Conservation (phyloP, 352 stramenopile species). For the Phytophthora citricola region DNA sequence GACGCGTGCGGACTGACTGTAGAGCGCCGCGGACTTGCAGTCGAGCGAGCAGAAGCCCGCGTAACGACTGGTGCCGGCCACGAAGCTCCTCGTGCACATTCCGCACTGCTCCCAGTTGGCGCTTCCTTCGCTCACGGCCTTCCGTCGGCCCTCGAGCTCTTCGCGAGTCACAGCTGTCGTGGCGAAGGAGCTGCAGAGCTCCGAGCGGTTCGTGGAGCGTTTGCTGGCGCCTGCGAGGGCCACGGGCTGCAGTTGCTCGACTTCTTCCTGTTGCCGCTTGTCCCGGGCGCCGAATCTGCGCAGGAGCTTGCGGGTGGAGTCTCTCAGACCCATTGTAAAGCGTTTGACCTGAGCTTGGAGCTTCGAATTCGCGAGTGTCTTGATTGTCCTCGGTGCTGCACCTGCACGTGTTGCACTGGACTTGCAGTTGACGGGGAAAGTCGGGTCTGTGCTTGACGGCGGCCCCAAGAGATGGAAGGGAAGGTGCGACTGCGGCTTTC, state of each 20-base stretch:
- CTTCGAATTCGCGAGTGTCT: constrained; percentile 7
- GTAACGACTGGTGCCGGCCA: constrained; percentile 58
- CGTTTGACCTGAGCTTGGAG: constrained; percentile 6
- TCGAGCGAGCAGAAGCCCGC: constrained; percentile 74
- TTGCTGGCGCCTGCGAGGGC: constrained; percentile 75
- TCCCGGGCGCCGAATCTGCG: constrained; percentile 52
- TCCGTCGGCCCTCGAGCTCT: constrained; percentile 48
- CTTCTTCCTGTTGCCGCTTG: constrained; percentile 60
- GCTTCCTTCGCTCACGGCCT: constrained; percentile 60
- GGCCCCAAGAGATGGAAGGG: constrained; percentile 12
- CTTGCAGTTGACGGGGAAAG: constrained; percentile 21
- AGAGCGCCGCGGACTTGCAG: constrained; percentile 77
- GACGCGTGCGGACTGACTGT: constrained; percentile 41
- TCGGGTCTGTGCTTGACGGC: constrained; percentile 18
- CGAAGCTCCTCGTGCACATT: constrained; percentile 70
- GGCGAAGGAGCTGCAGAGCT: constrained; percentile 72
- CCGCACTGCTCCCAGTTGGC: constrained; percentile 54
- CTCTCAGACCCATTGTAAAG: constrained; percentile 49
- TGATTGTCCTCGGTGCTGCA: not conserved
- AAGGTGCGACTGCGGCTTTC: constrained; percentile 34
- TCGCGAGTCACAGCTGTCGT: constrained; percentile 49
- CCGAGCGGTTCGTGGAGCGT: constrained; percentile 50
- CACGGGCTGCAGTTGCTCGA: constrained; percentile 61
- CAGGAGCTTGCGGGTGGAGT: constrained; percentile 57
- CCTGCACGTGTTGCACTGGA: constrained; percentile 16